Evolutionary conservation across 2,329 filamentous ascomycete species (phyloP).

Genomic region (Calonectria pseudoturangicola): DNA sequence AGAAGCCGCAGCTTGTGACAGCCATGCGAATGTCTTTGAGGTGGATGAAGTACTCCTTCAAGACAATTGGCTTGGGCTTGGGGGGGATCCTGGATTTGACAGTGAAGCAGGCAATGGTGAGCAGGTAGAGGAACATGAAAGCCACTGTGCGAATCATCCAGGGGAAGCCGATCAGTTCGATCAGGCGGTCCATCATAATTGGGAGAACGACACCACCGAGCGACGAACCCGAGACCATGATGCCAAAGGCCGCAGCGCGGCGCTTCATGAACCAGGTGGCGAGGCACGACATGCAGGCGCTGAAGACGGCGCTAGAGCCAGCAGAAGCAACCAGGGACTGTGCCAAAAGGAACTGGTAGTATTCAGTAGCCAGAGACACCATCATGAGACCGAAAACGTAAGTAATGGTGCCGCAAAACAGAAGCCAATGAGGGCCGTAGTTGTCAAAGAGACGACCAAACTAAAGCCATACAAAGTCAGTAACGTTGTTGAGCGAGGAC

Average conservation of each 20-base stretch:
- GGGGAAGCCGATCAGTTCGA: conserved; percentile 65
- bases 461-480: conserved; percentile 38
- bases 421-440: conserved; percentile 76
- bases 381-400: conserved; percentile 81
- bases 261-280: conserved; percentile 72
- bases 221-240: conserved; percentile 72
- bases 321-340: conserved; percentile 64
- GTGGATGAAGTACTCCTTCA: conserved; percentile 67
- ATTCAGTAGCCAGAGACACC: conserved; percentile 69
- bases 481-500: background rate
- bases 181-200: conserved; percentile 75
- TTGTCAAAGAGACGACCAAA: conserved; percentile 79
- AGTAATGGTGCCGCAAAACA: conserved; percentile 71
- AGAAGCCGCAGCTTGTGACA: conserved; percentile 66
- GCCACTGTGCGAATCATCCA: conserved; percentile 70
- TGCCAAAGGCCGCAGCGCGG: conserved; percentile 71
- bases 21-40: conserved; percentile 68
- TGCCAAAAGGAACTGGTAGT: conserved; percentile 67
- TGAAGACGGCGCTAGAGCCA: conserved; percentile 67
- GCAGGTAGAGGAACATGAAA: conserved; percentile 65
- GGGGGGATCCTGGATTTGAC: conserved; percentile 64
- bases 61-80: conserved; percentile 65
- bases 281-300: conserved; percentile 63
- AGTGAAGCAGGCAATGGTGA: conserved; percentile 59
- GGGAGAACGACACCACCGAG: conserved; percentile 75